A percentile compares a stretch with the other conserved stretches of the same genome.
phyloP scores from a whole-genome alignment of 352 stramenopile genomes.

The Pythium monospermum region DNA sequence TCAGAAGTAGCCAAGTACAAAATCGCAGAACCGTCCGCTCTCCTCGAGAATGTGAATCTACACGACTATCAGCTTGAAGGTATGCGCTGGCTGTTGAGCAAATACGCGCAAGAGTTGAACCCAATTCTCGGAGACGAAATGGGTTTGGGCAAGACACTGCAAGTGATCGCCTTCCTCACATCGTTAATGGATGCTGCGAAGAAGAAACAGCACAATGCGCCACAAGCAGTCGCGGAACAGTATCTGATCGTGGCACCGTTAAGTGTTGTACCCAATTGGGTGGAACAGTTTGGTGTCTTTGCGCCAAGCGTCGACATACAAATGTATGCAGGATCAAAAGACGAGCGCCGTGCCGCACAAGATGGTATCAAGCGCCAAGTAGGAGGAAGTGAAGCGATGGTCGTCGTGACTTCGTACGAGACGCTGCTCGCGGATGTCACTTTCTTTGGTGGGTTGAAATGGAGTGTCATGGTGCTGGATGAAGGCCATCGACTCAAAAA shows the following conservation, averaged over 20 bases:
- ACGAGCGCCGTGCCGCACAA: slow-evolving; percentile 35
- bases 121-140: slow-evolving; percentile 81
- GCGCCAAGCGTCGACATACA: slow-evolving; percentile 46
- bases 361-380: neutral
- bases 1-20: slow-evolving; percentile 16
- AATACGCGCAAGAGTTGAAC: slow-evolving; percentile 58
- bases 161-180: slow-evolving; percentile 68
- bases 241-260: slow-evolving; percentile 68
- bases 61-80: slow-evolving; percentile 71
- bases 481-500: slow-evolving; percentile 91
- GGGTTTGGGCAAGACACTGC: slow-evolving; percentile 79
- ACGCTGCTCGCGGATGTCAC: slow-evolving; percentile 53
- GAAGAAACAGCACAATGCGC: neutral
- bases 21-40: slow-evolving; percentile 20
- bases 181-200: slow-evolving; percentile 24
- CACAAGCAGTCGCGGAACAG: slow-evolving; percentile 6
- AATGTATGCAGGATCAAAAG: slow-evolving; percentile 55
- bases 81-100: slow-evolving; percentile 57
- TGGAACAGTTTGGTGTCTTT: slow-evolving; percentile 72
- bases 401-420: slow-evolving; percentile 76
- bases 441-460: slow-evolving; percentile 45
- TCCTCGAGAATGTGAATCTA: slow-evolving; percentile 53
- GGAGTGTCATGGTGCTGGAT: slow-evolving; percentile 75
- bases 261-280: slow-evolving; percentile 81
- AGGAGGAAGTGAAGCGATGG: slow-evolving; percentile 13